Conservation (phyloP, 148 eudicot species). For the Salicornia ramosissima region DNA sequence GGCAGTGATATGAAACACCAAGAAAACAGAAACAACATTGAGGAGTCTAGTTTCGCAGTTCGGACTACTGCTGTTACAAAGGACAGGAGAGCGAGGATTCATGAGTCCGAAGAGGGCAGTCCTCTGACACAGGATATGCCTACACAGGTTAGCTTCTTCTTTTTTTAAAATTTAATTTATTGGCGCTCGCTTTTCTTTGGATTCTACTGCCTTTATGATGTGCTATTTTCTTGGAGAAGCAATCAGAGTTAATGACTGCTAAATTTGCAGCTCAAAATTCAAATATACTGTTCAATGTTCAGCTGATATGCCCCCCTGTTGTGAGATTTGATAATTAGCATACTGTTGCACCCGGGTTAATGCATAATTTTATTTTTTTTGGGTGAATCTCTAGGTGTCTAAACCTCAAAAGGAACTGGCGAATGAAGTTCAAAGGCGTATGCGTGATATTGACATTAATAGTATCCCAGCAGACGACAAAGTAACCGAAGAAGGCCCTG, state of each 20-base stretch:
- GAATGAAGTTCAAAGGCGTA: constrained; percentile 32
- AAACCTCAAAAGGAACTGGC: constrained; percentile 19
- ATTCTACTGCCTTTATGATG: neutral
- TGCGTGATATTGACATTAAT: constrained; percentile 26
- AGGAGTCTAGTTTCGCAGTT: constrained; percentile 21
- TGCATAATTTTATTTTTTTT: neutral
- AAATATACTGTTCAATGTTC: neutral
- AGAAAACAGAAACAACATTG: constrained; percentile 11
- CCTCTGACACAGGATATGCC: constrained; percentile 9
- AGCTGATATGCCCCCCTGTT: neutral
- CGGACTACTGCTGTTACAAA: constrained; percentile 13
- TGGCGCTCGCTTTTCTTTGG: neutral
- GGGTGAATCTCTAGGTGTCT: constrained; percentile 11
- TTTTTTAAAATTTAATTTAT: too few relatives aligned
- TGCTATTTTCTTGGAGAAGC: neutral
- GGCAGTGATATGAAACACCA: constrained; percentile 14
- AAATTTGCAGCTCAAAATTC: neutral
- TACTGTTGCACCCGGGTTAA: neutral
- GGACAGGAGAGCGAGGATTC: constrained; percentile 27
- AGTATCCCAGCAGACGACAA: constrained; percentile 33
- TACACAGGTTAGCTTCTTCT: constrained; percentile 23
- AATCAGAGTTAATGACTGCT: neutral
- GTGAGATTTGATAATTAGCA: neutral
- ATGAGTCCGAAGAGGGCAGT: constrained; percentile 27
- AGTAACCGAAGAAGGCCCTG: constrained; percentile 21